Evolutionary conservation across 2,329 filamentous ascomycete genomes (phyloP).

Genomic region (Cladosporium cucumerinum): DNA sequence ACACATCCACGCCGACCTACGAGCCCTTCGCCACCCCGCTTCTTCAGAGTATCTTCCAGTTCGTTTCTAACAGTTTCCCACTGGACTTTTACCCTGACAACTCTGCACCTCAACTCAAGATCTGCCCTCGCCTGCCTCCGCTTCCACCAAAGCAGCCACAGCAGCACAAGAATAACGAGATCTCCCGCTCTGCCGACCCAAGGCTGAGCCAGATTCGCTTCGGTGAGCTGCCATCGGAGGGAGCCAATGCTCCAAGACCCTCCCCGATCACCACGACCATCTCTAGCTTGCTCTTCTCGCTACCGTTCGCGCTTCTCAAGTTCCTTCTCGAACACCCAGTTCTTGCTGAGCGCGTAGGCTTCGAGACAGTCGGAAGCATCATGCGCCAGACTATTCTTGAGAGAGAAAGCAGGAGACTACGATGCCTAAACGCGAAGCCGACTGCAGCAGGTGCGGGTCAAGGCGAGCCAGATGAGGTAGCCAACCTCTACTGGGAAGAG

Average conservation of each 20-base stretch:
- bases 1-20: slow-evolving; percentile 37
- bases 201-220: slow-evolving; percentile 66
- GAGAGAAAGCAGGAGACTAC: slow-evolving; percentile 38
- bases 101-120: slow-evolving; percentile 44
- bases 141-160: slow-evolving; percentile 19
- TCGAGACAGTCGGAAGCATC: slow-evolving; percentile 37
- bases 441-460: background rate
- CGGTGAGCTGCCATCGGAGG: slow-evolving; percentile 57
- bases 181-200: slow-evolving; percentile 43
- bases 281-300: slow-evolving; percentile 65
- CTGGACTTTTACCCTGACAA: slow-evolving; percentile 58
- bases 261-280: slow-evolving; percentile 48
- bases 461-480: slow-evolving; percentile 13
- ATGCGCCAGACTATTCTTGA: slow-evolving; percentile 44
- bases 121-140: slow-evolving; percentile 47
- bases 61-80: slow-evolving; percentile 60
- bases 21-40: slow-evolving; percentile 55
- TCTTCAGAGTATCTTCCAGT: slow-evolving; percentile 55
- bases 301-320: slow-evolving; percentile 66
- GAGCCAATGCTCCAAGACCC: slow-evolving; percentile 18
- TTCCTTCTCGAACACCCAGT: slow-evolving; percentile 60
- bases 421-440: slow-evolving; percentile 23
- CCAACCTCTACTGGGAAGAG: slow-evolving; percentile 36
- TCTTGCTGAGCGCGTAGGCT: slow-evolving; percentile 40
- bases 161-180: slow-evolving; percentile 34